Conservation (phyloP, 192 early-diverging fungal genomes). For the Helicostylum pulchrum region DNA sequence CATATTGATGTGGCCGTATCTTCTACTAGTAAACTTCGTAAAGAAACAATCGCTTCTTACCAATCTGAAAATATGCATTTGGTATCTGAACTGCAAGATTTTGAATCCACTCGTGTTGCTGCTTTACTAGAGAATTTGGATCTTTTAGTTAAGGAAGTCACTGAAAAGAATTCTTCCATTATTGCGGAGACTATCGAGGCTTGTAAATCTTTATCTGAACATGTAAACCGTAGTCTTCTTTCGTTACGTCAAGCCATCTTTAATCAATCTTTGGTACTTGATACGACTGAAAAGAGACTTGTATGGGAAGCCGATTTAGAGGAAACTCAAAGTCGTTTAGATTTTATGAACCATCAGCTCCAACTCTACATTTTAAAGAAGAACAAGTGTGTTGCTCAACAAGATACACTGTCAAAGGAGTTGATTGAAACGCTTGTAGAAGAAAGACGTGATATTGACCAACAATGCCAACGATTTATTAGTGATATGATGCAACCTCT, state of each 20-base stretch:
- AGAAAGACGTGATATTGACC: not conserved
- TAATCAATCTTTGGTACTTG: constrained; percentile 1
- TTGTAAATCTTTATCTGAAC: not conserved
- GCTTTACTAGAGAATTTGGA: not conserved
- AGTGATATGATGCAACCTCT: not conserved
- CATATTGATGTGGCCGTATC: not conserved
- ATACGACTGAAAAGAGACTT: not conserved
- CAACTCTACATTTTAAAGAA: not conserved
- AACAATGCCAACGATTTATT: not conserved
- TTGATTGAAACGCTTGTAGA: not conserved
- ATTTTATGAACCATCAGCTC: constrained; percentile 8
- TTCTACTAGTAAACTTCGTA: not conserved
- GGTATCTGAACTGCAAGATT: not conserved
- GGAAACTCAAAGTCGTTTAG: not conserved
- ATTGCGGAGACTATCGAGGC: not conserved
- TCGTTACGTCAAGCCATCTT: not conserved
- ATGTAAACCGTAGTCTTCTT: not conserved
- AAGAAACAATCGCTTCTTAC: not conserved
- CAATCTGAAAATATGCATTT: not conserved
- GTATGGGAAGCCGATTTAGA: constrained; percentile 9
- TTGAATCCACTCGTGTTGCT: not conserved
- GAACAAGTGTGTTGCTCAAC: constrained; percentile 22
- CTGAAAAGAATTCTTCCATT: not conserved
- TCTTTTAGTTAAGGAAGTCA: not conserved
- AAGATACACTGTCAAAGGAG: constrained; percentile 1